Evolutionary conservation across 1,139 yeast species (phyloP), one percentile per base, ranked within the genome.

Genomic region (Schwanniomyces etchellsii): DNA sequence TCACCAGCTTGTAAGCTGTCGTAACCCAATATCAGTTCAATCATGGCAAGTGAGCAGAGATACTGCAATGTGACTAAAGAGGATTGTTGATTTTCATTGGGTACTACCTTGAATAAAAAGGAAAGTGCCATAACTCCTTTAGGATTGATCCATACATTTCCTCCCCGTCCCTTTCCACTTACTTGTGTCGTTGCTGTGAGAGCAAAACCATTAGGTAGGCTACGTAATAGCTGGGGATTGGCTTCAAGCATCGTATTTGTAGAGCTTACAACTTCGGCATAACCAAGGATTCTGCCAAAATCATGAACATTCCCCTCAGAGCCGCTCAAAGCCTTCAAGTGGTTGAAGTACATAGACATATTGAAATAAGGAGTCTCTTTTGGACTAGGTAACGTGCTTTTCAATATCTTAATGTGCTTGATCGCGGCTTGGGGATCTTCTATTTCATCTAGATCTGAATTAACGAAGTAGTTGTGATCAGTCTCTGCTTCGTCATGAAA

Each of bases 61-160:
- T 93, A 93, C 52, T 93, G 99, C 17, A 89, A 65, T 36, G 93
- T 85, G 0, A 88, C 93, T 23, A 88, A 69, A 5, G 57, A 49
- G 15, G 58, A 43, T 9, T 60, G 44, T 14, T 47, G 47, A 9
- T 45, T 40, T 3, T 50, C 39, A 1, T 73, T 72, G 1, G 72
- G 52, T 0, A 89, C 84, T 13, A 85, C 57, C 32, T 77, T 71
- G 39, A 86, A 55, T 5, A 86, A 71, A 1, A 78, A 71, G 0
- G 96, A 85, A 20, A 79, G 74, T 0, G 97, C 95, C 54, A 88
- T 60, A 1, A 88, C 95, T 5, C 99, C 99, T 22, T 74, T 71
- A 1, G 98, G 98, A 42, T 86, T 89, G 16, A 93, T 80, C 98
- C 98, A 93, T 2, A 80, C 80, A 45, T 93, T 93, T 2, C 93